Evolutionary conservation across 2,329 filamentous ascomycete genomes (phyloP), one percentile per base, ranked within the genome.

Genomic region (Aspergillus neoniger): DNA sequence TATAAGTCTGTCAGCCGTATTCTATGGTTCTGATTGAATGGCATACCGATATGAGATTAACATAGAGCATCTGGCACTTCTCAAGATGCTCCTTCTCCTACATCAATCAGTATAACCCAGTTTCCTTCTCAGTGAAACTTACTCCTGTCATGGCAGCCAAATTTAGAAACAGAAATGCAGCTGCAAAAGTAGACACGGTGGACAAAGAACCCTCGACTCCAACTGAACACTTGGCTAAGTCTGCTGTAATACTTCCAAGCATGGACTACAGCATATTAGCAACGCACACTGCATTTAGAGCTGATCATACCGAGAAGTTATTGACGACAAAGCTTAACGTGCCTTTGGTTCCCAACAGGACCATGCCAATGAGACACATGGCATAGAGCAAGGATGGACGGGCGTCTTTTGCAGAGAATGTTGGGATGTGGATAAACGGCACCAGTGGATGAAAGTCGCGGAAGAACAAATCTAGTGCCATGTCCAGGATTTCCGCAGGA

Each of bases 331-430:
- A 85, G 30, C 75, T 78, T 0, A 79, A 78, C 10, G 82, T 81
- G 10, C 82, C 82, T 48, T 80, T 81, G 1, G 82, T 84, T 8
- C 81, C 81, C 41, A 84, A 67, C 54, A 83, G 78, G 53, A 81
- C 80, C 66, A 84, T 75, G 4, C 82, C 82, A 36, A 84, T 81
- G 14, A 84, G 75, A 64, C 81, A 83, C 80, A 85, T 84, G 21
- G 78, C 77, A 51, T 83, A 80, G 0, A 84, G 69, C 17, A 84
- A 69, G 9, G 81, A 76, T 21, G 75, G 72, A 19, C 77, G 77
- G 4, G 81, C 79, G 47, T 79, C 79, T 54, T 80, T 81, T 1
- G 81, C 81, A 14, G 78, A 80, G 62, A 84, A 85, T 0, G 82
- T 83, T 2, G 82, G 81, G 14, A 82, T 74, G 65, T 85, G 82